A percentile compares a stretch with the other conserved stretches of the same genome.
phyloP scores from a whole-genome alignment of 2,329 filamentous ascomycete genomes.

The Ustilaginoidea virens region DNA sequence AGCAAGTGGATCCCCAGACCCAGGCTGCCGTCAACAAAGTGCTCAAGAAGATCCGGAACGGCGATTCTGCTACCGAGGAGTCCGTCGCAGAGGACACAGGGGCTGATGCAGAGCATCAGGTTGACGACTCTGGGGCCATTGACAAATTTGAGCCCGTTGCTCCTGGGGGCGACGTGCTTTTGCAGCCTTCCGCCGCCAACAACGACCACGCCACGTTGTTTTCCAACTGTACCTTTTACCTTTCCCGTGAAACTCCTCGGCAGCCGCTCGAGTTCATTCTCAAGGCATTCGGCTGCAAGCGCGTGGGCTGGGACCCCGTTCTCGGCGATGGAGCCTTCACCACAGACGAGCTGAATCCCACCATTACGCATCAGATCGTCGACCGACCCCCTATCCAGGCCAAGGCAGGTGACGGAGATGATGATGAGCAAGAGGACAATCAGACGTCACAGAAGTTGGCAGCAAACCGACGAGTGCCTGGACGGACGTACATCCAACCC shows the following conservation, averaged over 20 bases:
- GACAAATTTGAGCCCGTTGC: conserved; percentile 85
- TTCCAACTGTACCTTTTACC: conserved; percentile 75
- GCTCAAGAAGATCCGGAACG: conserved; percentile 49
- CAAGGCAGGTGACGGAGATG: conserved; percentile 32
- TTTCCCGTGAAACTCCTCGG: conserved; percentile 85
- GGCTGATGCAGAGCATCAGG: conserved; percentile 18
- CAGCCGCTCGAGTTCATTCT: conserved; percentile 86
- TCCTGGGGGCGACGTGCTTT: conserved; percentile 70
- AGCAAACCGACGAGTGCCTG: conserved; percentile 64
- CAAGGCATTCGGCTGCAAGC: conserved; percentile 86
- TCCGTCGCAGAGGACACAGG: conserved; percentile 18
- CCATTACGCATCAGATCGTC: conserved; percentile 92
- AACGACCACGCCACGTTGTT: conserved; percentile 64
- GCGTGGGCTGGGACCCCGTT: conserved; percentile 86
- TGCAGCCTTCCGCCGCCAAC: conserved; percentile 56
- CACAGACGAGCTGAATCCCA: conserved; percentile 68
- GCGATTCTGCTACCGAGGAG: conserved; percentile 25
- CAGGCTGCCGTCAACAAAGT: conserved; percentile 56
- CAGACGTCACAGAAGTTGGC: conserved; percentile 44
- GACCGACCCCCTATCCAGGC: conserved; percentile 68
- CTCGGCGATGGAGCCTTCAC: conserved; percentile 88
- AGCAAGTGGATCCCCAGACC: conserved; percentile 43
- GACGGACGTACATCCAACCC: conserved; percentile 83
- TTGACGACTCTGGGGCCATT: conserved; percentile 41
- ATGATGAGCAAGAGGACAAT: conserved; percentile 39